Conservation (phyloP, 2,329 filamentous ascomycete genomes). For the Byssothecium circinans region DNA sequence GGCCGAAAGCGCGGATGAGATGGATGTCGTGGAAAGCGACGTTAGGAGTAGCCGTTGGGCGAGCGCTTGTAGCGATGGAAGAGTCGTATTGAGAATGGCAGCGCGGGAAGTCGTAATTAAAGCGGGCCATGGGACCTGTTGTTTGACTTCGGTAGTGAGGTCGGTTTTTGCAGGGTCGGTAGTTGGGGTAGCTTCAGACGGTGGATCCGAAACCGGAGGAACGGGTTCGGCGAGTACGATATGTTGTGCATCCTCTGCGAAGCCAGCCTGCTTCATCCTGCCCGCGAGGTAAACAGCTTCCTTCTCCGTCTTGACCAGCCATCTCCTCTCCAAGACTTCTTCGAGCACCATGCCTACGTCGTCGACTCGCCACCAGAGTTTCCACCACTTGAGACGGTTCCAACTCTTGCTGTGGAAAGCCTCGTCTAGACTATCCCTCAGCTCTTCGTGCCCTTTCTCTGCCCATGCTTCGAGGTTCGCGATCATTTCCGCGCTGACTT, state of each 20-base stretch:
- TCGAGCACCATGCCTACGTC: conserved; percentile 83
- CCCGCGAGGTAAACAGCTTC: conserved; percentile 83
- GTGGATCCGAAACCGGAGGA: not conserved
- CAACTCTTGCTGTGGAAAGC: conserved; percentile 77
- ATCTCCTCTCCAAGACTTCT: conserved; percentile 75
- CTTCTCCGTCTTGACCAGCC: conserved; percentile 77
- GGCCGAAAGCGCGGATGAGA: conserved; percentile 54
- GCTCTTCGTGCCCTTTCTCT: conserved; percentile 76
- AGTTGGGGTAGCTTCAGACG: conserved; percentile 20
- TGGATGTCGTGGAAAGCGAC: conserved; percentile 70
- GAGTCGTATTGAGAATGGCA: conserved; percentile 43
- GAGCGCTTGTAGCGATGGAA: conserved; percentile 49
- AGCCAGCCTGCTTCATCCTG: conserved; percentile 67
- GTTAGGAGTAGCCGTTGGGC: conserved; percentile 64
- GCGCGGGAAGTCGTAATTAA: conserved; percentile 73
- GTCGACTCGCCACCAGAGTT: conserved; percentile 91
- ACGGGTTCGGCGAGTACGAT: not conserved
- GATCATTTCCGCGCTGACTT: conserved; percentile 56
- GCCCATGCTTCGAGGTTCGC: conserved; percentile 70
- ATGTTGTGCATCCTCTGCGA: conserved; percentile 37
- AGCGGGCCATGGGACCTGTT: conserved; percentile 65
- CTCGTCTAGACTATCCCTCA: conserved; percentile 75
- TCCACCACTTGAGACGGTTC: conserved; percentile 88
- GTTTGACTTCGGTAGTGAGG: conserved; percentile 28
- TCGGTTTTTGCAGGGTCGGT: conserved; percentile 7